These are phyloP conservation scores for Monosiga brevicollis DNA, from an alignment of 78 protist genomes.

Conservation along the genomic window DNA sequence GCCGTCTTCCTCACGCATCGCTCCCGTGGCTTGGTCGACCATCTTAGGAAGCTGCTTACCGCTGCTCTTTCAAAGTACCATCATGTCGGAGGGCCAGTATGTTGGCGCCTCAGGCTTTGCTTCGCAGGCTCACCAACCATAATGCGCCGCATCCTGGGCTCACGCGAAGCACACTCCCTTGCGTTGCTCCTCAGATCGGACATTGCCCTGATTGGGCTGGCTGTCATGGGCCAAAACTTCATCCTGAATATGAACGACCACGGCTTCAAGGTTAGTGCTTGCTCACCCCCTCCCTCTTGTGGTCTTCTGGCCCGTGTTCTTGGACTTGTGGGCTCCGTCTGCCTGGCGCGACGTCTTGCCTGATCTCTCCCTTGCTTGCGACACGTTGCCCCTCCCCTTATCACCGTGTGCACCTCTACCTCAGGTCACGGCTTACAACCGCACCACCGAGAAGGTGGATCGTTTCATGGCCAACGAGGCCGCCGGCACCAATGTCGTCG, in stretches of 20 bases:
- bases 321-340: background rate
- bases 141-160: too few relatives aligned
- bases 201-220: constrained; percentile 74
- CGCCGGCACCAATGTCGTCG: constrained; percentile 40
- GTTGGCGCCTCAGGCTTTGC: too few relatives aligned
- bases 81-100: too few relatives aligned
- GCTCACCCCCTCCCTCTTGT: background rate
- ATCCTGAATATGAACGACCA: constrained; percentile 82
- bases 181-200: too few relatives aligned
- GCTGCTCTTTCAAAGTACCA: too few relatives aligned
- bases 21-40: too few relatives aligned
- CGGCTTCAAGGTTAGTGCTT: constrained; percentile 47
- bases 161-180: too few relatives aligned
- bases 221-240: constrained; percentile 95
- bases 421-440: constrained; percentile 29
- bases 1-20: too few relatives aligned
- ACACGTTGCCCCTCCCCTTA: background rate
- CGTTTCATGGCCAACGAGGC: constrained; percentile 58
- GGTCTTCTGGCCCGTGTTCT: background rate
- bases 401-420: too few relatives aligned
- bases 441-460: constrained; percentile 62
- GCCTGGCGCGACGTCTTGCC: background rate
- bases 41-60: too few relatives aligned
- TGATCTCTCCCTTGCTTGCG: background rate
- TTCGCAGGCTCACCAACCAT: too few relatives aligned